A percentile compares a stretch with the other conserved stretches of the same genome.
These are phyloP conservation scores for Penicillium crystallinum DNA, from an alignment of 495 filamentous ascomycete genomes.

Conservation along the genomic window DNA sequence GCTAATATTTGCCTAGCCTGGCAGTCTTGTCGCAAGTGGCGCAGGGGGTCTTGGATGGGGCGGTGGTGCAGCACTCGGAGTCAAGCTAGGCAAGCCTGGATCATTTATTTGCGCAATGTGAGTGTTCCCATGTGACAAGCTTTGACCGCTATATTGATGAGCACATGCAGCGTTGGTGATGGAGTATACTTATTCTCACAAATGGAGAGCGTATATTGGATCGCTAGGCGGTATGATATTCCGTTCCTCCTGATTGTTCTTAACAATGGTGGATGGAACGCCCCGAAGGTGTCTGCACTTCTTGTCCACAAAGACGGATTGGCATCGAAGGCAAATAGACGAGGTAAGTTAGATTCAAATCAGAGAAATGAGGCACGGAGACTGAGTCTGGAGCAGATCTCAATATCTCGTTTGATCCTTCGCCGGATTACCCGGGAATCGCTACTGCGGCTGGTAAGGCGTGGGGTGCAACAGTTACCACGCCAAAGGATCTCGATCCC, in stretches of 20 bases:
- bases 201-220: constrained; percentile 86
- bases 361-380: not conserved
- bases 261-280: constrained; percentile 83
- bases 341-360: constrained; percentile 3
- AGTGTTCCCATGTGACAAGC: too few relatives aligned
- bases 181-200: constrained; percentile 81
- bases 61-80: constrained; percentile 73
- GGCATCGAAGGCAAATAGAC: constrained; percentile 18
- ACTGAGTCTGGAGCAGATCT: constrained; percentile 40
- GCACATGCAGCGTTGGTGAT: constrained; percentile 57
- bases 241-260: constrained; percentile 83
- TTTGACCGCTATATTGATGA: too few relatives aligned
- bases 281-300: constrained; percentile 61
- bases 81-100: constrained; percentile 61
- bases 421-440: constrained; percentile 79
- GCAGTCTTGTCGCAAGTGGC: constrained; percentile 45
- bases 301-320: constrained; percentile 69
- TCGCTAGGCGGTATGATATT: constrained; percentile 74
- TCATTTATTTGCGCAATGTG: constrained; percentile 22
- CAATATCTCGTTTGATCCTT: constrained; percentile 75
- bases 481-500: constrained; percentile 8
- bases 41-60: constrained; percentile 92
- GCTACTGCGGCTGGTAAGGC: constrained; percentile 61
- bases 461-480: constrained; percentile 16
- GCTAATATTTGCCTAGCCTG: constrained; percentile 8